Conservation (phyloP, 352 stramenopile species). For the Phytophthora capsici region DNA sequence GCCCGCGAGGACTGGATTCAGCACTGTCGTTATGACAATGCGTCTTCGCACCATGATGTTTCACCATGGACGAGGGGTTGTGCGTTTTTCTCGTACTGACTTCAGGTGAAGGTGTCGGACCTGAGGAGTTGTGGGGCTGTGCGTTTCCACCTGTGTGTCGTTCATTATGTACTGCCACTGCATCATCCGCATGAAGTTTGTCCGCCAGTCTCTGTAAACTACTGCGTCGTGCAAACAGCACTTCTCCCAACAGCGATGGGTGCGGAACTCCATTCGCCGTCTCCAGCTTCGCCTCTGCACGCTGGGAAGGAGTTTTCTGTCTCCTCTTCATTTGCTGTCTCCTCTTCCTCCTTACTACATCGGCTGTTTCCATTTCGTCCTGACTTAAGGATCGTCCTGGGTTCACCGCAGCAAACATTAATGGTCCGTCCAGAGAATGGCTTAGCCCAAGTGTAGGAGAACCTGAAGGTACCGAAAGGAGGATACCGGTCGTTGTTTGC, state of each 20-base stretch:
- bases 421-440: constrained; percentile 12
- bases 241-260: constrained; percentile 41
- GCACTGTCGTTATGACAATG: constrained; percentile 27
- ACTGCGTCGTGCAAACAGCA: constrained; percentile 48
- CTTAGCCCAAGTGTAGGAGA: constrained; percentile 10
- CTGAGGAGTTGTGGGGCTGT: constrained; percentile 9
- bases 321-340: constrained; percentile 39
- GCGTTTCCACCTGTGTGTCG: constrained; percentile 2
- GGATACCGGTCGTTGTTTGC: constrained; percentile 5
- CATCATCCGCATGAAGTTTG: constrained; percentile 46
- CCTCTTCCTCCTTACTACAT: constrained; percentile 23
- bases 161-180: constrained; percentile 20
- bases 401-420: constrained; percentile 16
- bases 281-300: constrained; percentile 13
- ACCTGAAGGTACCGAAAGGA: constrained; percentile 5
- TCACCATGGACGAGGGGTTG: constrained; percentile 14
- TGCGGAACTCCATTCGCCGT: constrained; percentile 35
- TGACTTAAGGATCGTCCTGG: constrained; percentile 34
- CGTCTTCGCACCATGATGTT: constrained; percentile 19
- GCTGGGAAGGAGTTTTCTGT: constrained; percentile 27
- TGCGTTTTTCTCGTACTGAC: constrained; percentile 25
- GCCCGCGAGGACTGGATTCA: constrained; percentile 27
- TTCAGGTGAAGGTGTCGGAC: constrained; percentile 10
- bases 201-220: constrained; percentile 68
- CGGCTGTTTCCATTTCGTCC: constrained; percentile 36